Evolutionary conservation across 164 flowering plant genomes (phyloP).

Genomic region (Warburgia ugandensis): DNA sequence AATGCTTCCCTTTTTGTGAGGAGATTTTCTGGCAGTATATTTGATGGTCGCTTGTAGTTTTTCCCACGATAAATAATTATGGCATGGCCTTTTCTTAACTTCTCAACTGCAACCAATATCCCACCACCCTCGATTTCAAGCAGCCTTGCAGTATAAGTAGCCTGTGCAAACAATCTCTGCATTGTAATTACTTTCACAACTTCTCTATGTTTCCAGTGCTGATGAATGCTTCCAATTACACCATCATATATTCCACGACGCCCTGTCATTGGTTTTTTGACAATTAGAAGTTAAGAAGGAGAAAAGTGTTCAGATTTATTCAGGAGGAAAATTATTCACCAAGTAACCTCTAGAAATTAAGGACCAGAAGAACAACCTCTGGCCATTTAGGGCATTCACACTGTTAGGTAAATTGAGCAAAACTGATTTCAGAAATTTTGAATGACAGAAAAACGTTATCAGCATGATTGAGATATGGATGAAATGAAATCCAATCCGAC

Average conservation of each 20-base stretch:
- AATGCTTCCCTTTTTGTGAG: constrained; percentile 65
- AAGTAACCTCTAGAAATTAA: no score
- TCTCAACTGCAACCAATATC: constrained; percentile 57
- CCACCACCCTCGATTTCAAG: constrained; percentile 85
- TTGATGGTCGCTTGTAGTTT: constrained; percentile 67
- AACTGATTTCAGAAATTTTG: no score
- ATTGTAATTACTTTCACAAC: constrained; percentile 72
- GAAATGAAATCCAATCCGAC: no score
- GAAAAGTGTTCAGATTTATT: background rate
- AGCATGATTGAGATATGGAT: no score
- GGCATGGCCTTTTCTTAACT: constrained; percentile 72
- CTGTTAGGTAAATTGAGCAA: no score
- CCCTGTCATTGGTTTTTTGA: constrained; percentile 39
- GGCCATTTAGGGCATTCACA: no score
- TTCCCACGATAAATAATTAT: constrained; percentile 87
- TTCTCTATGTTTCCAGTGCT: constrained; percentile 97
- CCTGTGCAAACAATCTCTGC: constrained; percentile 50
- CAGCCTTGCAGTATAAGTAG: constrained; percentile 44
- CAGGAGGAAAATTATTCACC: background rate
- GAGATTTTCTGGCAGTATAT: constrained; percentile 35
- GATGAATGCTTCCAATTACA: constrained; percentile 76
- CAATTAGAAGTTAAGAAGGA: background rate
- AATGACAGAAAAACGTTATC: no score
- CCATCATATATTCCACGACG: constrained; percentile 92
- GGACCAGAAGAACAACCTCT: no score